phyloP scores from a whole-genome alignment of 2,329 filamentous ascomycete species.

The Cercospora zeina region DNA sequence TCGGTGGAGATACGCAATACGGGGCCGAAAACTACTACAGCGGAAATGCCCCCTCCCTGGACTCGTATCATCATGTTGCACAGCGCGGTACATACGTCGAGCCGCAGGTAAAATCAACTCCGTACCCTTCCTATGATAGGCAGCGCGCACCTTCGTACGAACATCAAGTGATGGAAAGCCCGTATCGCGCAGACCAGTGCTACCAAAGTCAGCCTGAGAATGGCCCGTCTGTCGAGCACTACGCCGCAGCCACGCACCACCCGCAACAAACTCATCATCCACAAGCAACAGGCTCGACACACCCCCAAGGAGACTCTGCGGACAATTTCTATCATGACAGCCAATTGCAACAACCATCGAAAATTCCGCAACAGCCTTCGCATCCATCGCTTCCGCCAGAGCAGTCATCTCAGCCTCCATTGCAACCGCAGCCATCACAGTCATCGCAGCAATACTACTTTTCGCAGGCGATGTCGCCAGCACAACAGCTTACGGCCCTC shows the following conservation, averaged over 20 bases:
- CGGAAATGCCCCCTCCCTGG: constrained; percentile 57
- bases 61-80: constrained; percentile 43
- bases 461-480: constrained; percentile 16
- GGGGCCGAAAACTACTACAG: constrained; percentile 81
- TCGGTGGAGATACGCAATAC: constrained; percentile 48
- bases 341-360: constrained; percentile 34
- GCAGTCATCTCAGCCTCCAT: constrained; percentile 24
- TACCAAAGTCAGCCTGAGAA: constrained; percentile 34
- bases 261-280: constrained; percentile 33
- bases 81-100: constrained; percentile 34
- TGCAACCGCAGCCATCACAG: constrained; percentile 28
- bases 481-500: constrained; percentile 37
- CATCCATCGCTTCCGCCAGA: constrained; percentile 23
- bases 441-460: constrained; percentile 30
- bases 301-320: constrained; percentile 52
- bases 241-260: constrained; percentile 27
- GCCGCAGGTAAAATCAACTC: constrained; percentile 45
- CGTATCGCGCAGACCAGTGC: constrained; percentile 38
- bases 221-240: neutral
- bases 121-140: constrained; percentile 41
- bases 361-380: constrained; percentile 19
- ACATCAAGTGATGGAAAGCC: constrained; percentile 35
- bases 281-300: constrained; percentile 36
- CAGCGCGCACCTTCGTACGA: constrained; percentile 28
- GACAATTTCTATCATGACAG: constrained; percentile 59